A percentile compares a stretch with the other conserved stretches of the same genome.
Conservation (phyloP, 805 yeast genomes). For the Suhomyces sp. region DNA sequence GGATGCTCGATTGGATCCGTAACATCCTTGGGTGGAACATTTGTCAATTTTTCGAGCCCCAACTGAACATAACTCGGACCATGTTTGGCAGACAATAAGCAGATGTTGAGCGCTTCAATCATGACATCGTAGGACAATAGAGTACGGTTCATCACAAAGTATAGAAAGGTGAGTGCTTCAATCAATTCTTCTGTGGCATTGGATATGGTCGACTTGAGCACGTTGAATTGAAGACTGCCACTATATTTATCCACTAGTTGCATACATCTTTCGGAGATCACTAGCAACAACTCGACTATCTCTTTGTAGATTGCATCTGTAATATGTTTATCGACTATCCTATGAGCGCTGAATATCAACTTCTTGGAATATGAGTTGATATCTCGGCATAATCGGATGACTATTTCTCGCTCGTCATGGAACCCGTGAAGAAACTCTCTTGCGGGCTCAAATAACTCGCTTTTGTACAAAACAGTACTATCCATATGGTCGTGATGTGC, state of each 20-base stretch:
- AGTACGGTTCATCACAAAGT: slow-evolving; percentile 11
- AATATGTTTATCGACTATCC: slow-evolving; percentile 8
- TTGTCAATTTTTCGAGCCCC: not conserved
- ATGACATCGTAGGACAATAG: slow-evolving; percentile 14
- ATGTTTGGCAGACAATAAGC: not conserved
- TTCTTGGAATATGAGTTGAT: slow-evolving; percentile 39
- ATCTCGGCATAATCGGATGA: slow-evolving; percentile 35
- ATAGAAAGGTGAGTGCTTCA: slow-evolving; percentile 24
- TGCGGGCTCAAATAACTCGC: slow-evolving; percentile 19
- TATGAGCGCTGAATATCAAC: slow-evolving; percentile 23
- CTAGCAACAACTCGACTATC: slow-evolving; percentile 10
- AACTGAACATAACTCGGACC: not conserved
- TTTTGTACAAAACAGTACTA: not conserved
- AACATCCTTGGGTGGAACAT: not conserved
- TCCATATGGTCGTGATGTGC: not conserved
- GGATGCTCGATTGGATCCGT: not conserved
- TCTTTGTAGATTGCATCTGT: slow-evolving; percentile 8
- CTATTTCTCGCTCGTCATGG: slow-evolving; percentile 32
- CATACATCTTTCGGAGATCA: slow-evolving; percentile 9
- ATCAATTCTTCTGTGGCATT: slow-evolving; percentile 26
- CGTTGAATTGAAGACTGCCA: slow-evolving; percentile 12
- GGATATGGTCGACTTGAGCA: slow-evolving; percentile 18
- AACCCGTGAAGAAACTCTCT: slow-evolving; percentile 15
- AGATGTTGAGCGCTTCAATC: not conserved
- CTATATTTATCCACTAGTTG: slow-evolving; percentile 6